phyloP scores from a whole-genome alignment of 805 yeast genomes.

The Candida hungchunana region DNA sequence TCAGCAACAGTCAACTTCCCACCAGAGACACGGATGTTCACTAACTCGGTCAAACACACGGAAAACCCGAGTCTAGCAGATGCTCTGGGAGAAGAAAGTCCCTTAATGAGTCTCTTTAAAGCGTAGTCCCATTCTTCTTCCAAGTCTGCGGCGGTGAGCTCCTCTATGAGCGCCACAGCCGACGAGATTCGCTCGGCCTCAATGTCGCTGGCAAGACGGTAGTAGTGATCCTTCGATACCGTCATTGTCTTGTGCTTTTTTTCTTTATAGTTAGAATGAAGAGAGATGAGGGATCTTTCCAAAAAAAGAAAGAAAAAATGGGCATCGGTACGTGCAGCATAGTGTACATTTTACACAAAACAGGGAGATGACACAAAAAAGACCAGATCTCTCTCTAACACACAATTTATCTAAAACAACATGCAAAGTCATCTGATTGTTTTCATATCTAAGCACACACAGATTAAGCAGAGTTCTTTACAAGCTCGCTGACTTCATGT shows the following conservation, averaged over 20 bases:
- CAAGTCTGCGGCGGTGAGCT: conserved; percentile 42
- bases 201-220: conserved; percentile 70
- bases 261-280: no score
- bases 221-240: conserved; percentile 73
- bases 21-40: conserved; percentile 33
- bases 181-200: conserved; percentile 69
- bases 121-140: conserved; percentile 78
- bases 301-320: no score
- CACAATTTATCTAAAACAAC: no score
- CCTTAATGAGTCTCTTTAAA: conserved; percentile 69
- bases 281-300: not conserved
- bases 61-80: conserved; percentile 87
- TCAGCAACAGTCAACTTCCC: conserved; percentile 34
- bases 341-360: no score
- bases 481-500: conserved; percentile 34
- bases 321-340: no score
- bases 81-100: conserved; percentile 77
- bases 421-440: no score
- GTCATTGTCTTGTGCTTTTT: conserved; percentile 29
- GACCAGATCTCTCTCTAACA: no score
- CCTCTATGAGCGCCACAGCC: conserved; percentile 61
- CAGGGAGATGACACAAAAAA: no score
- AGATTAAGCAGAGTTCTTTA: conserved; percentile 25
- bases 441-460: no score
- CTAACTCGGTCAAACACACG: conserved; percentile 73